Evolutionary conservation across 140 eudicot species (phyloP).

Genomic region (Oenanthe javanica): DNA sequence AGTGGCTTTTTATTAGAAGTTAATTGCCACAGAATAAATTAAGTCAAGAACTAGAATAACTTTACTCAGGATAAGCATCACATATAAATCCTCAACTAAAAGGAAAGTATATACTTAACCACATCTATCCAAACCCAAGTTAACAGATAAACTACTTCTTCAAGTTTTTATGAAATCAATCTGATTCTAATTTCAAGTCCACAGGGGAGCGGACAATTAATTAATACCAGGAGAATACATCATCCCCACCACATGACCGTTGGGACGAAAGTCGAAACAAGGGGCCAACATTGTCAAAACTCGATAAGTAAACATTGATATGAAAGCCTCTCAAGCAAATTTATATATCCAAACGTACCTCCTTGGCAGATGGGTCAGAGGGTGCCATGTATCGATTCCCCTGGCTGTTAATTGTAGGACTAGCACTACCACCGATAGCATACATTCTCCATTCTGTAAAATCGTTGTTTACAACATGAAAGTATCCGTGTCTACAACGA

Average conservation of each 20-base stretch:
- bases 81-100: constrained; percentile 2
- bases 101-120: constrained; percentile 15
- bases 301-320: neutral
- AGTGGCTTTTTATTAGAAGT: neutral
- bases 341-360: constrained; percentile 32
- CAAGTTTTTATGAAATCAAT: neutral
- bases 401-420: constrained; percentile 81
- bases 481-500: constrained; percentile 70
- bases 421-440: constrained; percentile 86
- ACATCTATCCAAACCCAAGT: neutral
- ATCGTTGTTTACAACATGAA: constrained; percentile 83
- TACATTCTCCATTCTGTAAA: constrained; percentile 72
- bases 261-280: constrained; percentile 4
- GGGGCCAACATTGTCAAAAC: neutral
- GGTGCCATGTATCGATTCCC: constrained; percentile 87
- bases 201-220: neutral
- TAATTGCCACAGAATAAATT: neutral
- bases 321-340: neutral
- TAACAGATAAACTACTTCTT: neutral
- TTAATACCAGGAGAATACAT: neutral
- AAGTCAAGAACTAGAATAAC: constrained; percentile 5
- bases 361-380: constrained; percentile 52
- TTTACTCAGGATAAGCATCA: neutral
- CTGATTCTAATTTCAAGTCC: neutral
- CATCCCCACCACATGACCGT: constrained; percentile 1